Conservation (phyloP, 192 early-diverging fungal genomes). For the Rhizophagus sp. region DNA sequence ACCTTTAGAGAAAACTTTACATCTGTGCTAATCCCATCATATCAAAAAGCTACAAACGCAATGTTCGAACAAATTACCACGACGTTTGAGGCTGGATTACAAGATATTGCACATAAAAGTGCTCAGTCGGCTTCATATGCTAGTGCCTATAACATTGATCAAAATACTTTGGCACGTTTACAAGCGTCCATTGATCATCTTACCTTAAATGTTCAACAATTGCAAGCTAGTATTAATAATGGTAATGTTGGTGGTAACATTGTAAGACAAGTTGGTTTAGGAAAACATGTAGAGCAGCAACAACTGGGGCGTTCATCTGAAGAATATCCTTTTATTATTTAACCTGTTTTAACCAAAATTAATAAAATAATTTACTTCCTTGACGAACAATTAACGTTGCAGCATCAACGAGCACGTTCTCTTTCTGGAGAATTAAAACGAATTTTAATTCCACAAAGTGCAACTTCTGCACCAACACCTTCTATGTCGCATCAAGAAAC, state of each 20-base stretch:
- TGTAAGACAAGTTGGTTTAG: constrained; percentile 7
- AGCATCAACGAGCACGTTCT: constrained; percentile 28
- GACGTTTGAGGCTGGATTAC: constrained; percentile 42
- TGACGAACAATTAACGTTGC: constrained; percentile 5
- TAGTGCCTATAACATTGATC: not conserved
- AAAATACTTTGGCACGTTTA: constrained; percentile 28
- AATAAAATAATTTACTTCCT: not conserved
- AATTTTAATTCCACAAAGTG: constrained; percentile 24
- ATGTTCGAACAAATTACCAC: constrained; percentile 51
- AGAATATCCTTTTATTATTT: constrained; percentile 26
- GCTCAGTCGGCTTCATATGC: constrained; percentile 29
- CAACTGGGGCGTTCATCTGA: not conserved
- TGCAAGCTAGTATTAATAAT: constrained; percentile 13
- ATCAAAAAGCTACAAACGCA: constrained; percentile 46
- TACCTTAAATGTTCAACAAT: constrained; percentile 5
- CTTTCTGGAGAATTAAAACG: constrained; percentile 33
- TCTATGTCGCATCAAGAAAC: not conserved
- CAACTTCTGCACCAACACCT: not conserved
- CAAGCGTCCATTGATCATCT: constrained; percentile 35
- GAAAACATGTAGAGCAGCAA: constrained; percentile 7
- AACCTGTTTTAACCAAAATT: not conserved
- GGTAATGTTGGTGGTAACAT: not conserved
- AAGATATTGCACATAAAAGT: constrained; percentile 21
- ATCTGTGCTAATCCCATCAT: constrained; percentile 45
- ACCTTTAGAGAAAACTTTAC: constrained; percentile 48